Evolutionary conservation across 331 rosid genomes (phyloP).

Genomic region (Malus hybrid): DNA sequence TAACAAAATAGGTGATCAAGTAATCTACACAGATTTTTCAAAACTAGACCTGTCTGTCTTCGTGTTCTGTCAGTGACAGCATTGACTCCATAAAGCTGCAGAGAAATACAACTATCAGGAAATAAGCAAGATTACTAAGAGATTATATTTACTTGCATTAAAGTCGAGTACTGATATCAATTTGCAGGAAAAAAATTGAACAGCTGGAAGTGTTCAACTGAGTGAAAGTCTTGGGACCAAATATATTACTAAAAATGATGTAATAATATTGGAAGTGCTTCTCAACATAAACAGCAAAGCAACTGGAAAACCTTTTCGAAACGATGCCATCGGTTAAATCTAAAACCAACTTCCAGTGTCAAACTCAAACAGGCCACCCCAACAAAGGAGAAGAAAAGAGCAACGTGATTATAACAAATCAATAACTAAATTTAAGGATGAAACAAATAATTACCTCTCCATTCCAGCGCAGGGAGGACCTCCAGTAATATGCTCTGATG

Average conservation of each 20-base stretch:
- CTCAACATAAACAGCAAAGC: not conserved
- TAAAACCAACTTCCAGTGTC: not conserved
- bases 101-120: not conserved
- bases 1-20: not conserved
- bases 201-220: not conserved
- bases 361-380: not conserved
- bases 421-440: not conserved
- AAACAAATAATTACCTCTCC: conserved; percentile 66
- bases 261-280: not conserved
- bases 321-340: not conserved
- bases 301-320: not conserved
- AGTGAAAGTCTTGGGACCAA: not conserved
- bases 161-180: not conserved
- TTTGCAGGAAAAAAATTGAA: conserved; percentile 1
- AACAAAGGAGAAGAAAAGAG: not conserved
- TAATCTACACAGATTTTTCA: not conserved
- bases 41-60: conserved; percentile 76
- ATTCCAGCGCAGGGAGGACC: conserved; percentile 91
- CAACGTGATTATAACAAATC: not conserved
- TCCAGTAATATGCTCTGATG: conserved; percentile 71
- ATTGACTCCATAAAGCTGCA: conserved; percentile 89
- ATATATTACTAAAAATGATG: not conserved
- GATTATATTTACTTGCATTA: not conserved
- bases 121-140: not conserved
- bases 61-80: conserved; percentile 90